Evolutionary conservation across 805 yeast species (phyloP).

Genomic region (Starmerella sp.): DNA sequence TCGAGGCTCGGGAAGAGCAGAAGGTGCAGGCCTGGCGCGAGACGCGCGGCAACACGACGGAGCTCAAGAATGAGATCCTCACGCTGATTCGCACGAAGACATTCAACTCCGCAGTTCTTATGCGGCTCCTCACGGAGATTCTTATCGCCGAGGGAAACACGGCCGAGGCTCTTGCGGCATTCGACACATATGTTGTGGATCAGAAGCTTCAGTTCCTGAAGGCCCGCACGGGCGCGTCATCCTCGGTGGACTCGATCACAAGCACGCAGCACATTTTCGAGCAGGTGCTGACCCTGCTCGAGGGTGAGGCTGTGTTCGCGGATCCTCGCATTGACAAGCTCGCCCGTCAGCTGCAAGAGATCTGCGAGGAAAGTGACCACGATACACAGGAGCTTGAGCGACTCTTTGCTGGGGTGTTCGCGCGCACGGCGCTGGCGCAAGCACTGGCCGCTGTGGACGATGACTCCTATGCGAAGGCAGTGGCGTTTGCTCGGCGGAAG

Average conservation of each 20-base stretch:
- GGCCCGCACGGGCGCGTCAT: constrained; percentile 22
- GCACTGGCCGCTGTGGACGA: constrained; percentile 15
- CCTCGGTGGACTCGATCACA: constrained; percentile 19
- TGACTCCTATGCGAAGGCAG: constrained; percentile 11
- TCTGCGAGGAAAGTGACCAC: constrained; percentile 2
- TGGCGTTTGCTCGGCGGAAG: constrained; percentile 15
- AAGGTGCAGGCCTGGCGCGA: constrained; percentile 14
- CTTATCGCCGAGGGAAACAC: constrained; percentile 23
- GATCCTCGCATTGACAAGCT: constrained; percentile 5
- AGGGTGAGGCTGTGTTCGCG: constrained; percentile 5
- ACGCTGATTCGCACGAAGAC: constrained; percentile 17
- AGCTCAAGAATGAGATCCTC: constrained; percentile 7
- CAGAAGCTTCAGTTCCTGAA: constrained; percentile 24
- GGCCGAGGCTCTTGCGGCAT: constrained; percentile 28
- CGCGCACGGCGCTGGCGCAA: constrained; percentile 10
- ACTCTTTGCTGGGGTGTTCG: constrained; percentile 9
- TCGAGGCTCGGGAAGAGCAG: constrained; percentile 2
- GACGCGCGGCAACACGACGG: neutral
- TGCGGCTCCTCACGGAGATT: constrained; percentile 26
- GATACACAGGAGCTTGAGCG: neutral
- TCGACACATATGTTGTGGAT: constrained; percentile 26
- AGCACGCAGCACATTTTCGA: constrained; percentile 17
- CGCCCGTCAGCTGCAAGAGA: neutral
- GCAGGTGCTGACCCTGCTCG: constrained; percentile 17
- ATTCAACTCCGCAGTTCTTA: constrained; percentile 29